Percentiles rank a stretch among this genome's conserved stretches.
These are phyloP conservation scores for Leccinum aurantiacum DNA, from an alignment of 768 basidiomycete genomes.

Conservation along the genomic window DNA sequence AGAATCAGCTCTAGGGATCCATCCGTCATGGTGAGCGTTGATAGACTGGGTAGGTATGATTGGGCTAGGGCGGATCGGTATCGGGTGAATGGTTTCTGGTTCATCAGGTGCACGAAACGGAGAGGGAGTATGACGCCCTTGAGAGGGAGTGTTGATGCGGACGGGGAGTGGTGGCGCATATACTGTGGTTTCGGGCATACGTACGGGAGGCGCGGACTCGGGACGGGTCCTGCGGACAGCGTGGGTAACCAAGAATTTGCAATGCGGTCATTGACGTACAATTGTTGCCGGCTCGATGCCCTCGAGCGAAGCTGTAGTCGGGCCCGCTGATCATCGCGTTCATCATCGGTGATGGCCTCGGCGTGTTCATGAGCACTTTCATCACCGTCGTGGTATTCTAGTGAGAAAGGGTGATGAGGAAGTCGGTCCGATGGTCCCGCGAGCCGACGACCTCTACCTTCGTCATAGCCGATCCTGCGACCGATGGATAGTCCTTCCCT, in stretches of 20 bases:
- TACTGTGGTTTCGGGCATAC: constrained; percentile 16
- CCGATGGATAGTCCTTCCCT: constrained; percentile 40
- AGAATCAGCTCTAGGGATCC: constrained; percentile 32
- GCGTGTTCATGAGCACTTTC: constrained; percentile 15
- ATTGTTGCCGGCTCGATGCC: constrained; percentile 16
- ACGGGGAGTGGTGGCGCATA: constrained; percentile 22
- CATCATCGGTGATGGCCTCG: constrained; percentile 21
- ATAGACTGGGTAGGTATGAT: constrained; percentile 7
- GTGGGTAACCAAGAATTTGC: constrained; percentile 11
- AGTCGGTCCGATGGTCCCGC: constrained; percentile 10
- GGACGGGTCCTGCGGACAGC: constrained; percentile 23
- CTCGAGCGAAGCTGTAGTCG: constrained; percentile 15
- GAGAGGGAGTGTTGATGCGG: constrained; percentile 23
- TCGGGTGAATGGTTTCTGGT: constrained; percentile 31
- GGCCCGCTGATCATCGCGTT: constrained; percentile 21
- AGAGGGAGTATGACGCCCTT: constrained; percentile 13
- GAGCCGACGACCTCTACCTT: constrained; percentile 25
- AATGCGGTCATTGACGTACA: constrained; percentile 23
- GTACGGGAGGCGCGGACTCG: constrained; percentile 30
- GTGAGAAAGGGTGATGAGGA: constrained; percentile 10
- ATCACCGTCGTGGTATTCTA: constrained; percentile 16
- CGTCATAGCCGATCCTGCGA: constrained; percentile 30
- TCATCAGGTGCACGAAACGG: constrained; percentile 8
- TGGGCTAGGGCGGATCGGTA: constrained; percentile 27
- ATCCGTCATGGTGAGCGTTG: constrained; percentile 23